Evolutionary conservation across 2,329 filamentous ascomycete species (phyloP).

Genomic region (Pseudopyrenochaeta lycopersici): DNA sequence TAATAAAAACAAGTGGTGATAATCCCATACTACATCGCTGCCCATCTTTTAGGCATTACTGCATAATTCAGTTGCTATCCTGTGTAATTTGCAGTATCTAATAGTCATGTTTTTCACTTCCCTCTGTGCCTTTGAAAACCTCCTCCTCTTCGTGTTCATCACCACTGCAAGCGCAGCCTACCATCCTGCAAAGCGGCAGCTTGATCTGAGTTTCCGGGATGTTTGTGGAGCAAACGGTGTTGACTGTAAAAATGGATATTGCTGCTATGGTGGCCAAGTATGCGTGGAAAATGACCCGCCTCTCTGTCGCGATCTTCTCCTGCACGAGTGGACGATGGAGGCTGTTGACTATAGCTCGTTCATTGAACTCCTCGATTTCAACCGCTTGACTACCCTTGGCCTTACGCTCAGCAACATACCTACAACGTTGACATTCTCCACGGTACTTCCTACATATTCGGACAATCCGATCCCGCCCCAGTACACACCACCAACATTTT

Average conservation of each 20-base stretch:
- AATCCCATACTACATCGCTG: no score
- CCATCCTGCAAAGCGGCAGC: slow-evolving; percentile 4
- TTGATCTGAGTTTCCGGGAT: slow-evolving; percentile 1
- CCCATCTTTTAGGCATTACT: no score
- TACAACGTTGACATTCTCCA: slow-evolving; percentile 2
- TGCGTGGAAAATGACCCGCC: slow-evolving; percentile 3
- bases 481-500: slow-evolving; percentile 2
- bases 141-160: not conserved
- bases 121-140: no score
- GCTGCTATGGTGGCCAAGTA: not conserved
- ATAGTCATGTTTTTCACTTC: no score
- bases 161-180: not conserved
- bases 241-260: slow-evolving; percentile 3
- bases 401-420: slow-evolving; percentile 2
- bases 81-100: no score
- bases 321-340: not conserved
- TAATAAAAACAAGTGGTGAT: not conserved
- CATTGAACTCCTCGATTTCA: slow-evolving; percentile 1
- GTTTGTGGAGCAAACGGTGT: not conserved
- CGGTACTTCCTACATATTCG: slow-evolving; percentile 1
- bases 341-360: slow-evolving; percentile 5
- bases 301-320: slow-evolving; percentile 3
- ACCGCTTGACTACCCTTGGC: not conserved
- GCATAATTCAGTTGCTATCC: not conserved
- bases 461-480: slow-evolving; percentile 1